Evolutionary conservation across 2,329 filamentous ascomycete species (phyloP).

Genomic region (Rhynchosporium secalis): DNA sequence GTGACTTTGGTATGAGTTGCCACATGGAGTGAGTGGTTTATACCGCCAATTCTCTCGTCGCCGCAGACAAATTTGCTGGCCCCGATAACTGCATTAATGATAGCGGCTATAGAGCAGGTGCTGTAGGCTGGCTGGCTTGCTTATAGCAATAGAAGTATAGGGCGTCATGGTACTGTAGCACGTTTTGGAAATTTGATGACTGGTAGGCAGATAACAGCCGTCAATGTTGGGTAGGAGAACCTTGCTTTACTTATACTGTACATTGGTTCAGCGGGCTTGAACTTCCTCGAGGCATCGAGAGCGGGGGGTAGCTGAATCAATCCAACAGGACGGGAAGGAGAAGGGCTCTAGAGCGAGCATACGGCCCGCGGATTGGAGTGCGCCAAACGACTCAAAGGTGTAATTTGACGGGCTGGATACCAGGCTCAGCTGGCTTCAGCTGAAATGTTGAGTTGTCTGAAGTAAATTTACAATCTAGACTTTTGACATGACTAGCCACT

Average conservation of each 20-base stretch:
- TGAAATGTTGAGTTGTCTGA: too few species aligned
- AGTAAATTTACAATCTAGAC: too few species aligned
- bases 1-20: too few species aligned
- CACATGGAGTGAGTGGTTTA: too few species aligned
- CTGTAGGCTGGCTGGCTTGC: background rate
- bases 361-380: background rate
- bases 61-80: too few species aligned
- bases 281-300: background rate
- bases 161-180: background rate
- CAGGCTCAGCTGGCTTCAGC: too few species aligned
- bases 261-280: background rate
- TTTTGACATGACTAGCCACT: too few species aligned
- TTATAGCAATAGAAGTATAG: background rate
- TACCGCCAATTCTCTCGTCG: too few species aligned
- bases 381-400: background rate
- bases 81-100: background rate
- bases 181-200: background rate
- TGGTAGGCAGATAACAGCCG: background rate
- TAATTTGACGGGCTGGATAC: too few species aligned
- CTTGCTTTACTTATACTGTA: too few species aligned
- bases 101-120: background rate
- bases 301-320: background rate
- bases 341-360: background rate
- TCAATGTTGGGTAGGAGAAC: background rate
- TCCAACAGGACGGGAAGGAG: background rate